Evolutionary conservation across 106 monocot species (phyloP), one percentile per base, ranked within the genome.

Genomic region (Xerophyta viscosa): DNA sequence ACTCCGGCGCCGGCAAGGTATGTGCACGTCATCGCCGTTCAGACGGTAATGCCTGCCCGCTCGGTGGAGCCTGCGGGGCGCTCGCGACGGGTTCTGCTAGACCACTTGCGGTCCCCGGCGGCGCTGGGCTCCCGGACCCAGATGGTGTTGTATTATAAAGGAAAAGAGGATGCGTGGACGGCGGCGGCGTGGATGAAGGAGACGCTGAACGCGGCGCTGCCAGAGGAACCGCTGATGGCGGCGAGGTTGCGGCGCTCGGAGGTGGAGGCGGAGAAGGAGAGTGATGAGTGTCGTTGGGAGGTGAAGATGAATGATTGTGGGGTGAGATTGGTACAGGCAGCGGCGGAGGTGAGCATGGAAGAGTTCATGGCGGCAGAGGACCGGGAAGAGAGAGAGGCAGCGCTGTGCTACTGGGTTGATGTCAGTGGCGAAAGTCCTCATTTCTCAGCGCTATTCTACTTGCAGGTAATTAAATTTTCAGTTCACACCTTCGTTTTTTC

Each of bases 291-390:
- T 22, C 29, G 17, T 9, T 77, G 85, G 77, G 81, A 91, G 61
- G 37, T 91, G 15, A 74, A 69, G 63, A 51, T 48, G 15, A 91
- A 86, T 27, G 86, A 86, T 37, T 61, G 75, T 1, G 86, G 81
- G 0, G 66, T 86, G 24, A 61, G 91, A 57, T 55, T 91, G 57
- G 63, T 91, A 50, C 81, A 78, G 66, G 91, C 75, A 12, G 48
- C 54, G 60, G 74, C 65, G 27, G 78, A 78, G 60, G 44, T 58
- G 24, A n/a, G 27, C 19, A 53, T 91, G 78, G 41, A 37, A 6
- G 85, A 81, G 54, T 63, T 91, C 41, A 20, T 81, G 50, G 70
- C n/a, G 17, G n/a, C 29, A 28, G 47, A 65, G 37, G 64, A 64
- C 4, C 48, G 48, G 24, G 66, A 60, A 12, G 56, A 17, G 12